Evolutionary conservation across 73 alveolate species (phyloP).

Genomic region (Symbiodinium natans): DNA sequence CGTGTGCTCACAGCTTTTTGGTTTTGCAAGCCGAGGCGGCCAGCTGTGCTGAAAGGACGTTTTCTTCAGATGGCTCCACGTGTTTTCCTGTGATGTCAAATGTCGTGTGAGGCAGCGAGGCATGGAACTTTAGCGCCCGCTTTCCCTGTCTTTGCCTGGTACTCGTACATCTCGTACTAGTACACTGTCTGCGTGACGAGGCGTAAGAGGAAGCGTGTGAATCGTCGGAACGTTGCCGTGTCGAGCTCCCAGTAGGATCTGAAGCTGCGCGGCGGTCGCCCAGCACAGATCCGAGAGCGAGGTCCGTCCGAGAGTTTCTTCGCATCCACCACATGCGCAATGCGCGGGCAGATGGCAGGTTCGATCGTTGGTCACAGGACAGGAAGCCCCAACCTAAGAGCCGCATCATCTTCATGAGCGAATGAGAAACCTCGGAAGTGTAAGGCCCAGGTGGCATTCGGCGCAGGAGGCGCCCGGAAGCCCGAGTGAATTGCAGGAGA

Average conservation of each 20-base stretch:
- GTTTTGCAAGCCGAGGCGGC: not conserved
- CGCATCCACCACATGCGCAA: not conserved
- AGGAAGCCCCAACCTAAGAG: not conserved
- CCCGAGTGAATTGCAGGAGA: no score
- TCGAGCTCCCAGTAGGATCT: no score
- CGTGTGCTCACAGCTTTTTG: not conserved
- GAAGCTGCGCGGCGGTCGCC: no score
- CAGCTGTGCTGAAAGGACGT: not conserved
- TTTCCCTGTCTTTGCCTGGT: no score
- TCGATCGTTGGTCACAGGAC: not conserved
- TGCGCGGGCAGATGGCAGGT: not conserved
- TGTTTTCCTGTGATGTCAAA: no score
- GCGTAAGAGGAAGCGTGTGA: not conserved
- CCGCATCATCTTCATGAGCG: not conserved
- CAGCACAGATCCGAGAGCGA: not conserved
- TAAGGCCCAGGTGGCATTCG: not conserved
- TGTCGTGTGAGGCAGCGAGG: no score
- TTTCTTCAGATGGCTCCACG: not conserved
- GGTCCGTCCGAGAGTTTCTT: not conserved
- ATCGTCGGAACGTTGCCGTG: not conserved
- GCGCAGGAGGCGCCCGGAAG: not conserved
- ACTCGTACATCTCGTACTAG: no score
- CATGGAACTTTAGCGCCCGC: no score
- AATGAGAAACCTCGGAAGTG: not conserved
- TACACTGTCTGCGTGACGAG: no score